Evolutionary conservation across 768 basidiomycete genomes (phyloP).

Genomic region (Termitomyces sp.): DNA sequence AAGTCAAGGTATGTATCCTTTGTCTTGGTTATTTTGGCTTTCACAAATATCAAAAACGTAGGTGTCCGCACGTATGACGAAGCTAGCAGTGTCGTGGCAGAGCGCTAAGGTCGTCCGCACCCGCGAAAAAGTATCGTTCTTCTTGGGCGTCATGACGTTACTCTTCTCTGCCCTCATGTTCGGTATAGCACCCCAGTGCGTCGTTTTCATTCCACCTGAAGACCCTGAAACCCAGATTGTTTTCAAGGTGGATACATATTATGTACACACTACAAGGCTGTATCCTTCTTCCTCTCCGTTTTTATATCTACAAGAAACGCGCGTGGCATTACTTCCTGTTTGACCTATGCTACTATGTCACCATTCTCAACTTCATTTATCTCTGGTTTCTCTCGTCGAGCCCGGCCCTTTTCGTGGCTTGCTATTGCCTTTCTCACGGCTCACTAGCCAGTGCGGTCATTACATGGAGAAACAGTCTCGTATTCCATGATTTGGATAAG

Average conservation of each 20-base stretch:
- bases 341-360: slow-evolving; percentile 91
- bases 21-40: neutral
- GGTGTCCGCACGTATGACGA: slow-evolving; percentile 77
- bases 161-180: slow-evolving; percentile 82
- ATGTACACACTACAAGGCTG: slow-evolving; percentile 75
- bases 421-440: slow-evolving; percentile 90
- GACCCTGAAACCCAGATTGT: slow-evolving; percentile 7
- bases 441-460: slow-evolving; percentile 91
- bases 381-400: slow-evolving; percentile 85
- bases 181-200: slow-evolving; percentile 81
- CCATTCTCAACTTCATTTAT: slow-evolving; percentile 85
- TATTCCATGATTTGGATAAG: slow-evolving; percentile 97
- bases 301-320: slow-evolving; percentile 86
- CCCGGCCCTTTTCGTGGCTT: slow-evolving; percentile 78
- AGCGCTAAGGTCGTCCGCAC: slow-evolving; percentile 84
- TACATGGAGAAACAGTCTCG: slow-evolving; percentile 97
- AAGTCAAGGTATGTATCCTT: slow-evolving; percentile 60
- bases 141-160: slow-evolving; percentile 89
- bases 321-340: slow-evolving; percentile 94
- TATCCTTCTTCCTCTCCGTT: slow-evolving; percentile 78
- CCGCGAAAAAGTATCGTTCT: slow-evolving; percentile 84
- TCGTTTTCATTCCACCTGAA: slow-evolving; percentile 18
- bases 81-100: slow-evolving; percentile 83
- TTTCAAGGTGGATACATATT: slow-evolving; percentile 78
- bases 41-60: slow-evolving; percentile 20